Base-by-base conservation (phyloP, 208 protist genomes). In the Trypanosoma melophagium region DNA sequence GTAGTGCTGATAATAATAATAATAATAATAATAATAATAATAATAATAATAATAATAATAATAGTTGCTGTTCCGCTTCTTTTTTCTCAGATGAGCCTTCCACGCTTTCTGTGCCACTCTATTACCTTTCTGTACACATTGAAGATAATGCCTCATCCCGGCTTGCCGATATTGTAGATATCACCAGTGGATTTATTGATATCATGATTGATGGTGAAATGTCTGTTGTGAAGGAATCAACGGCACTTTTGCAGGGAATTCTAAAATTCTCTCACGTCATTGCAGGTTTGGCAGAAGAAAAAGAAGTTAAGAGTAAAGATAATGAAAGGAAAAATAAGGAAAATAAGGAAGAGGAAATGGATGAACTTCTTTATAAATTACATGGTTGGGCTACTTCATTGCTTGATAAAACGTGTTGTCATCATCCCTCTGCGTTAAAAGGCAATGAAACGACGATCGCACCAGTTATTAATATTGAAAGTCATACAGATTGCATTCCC, bases 31-130 rank as follows among this genome's bases (percentile, higher is more conserved):
- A 35, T 55, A 16, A 17, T 50, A n/a, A 42, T 17, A 24, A 58
- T 25, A 45, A 25, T 31, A 47, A n/a, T n/a, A 31, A 57, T 17
- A 1, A 17, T 42, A 41, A 0, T 42, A 19, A 41, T 51, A 35
- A 1, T 53, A 56, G 1, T 10, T 14, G 19, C 2, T 21, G 3
- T 55, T 24, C 22, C 12, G 2, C 53, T 1, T 55, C 22, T n/a
- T 66, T 59, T 16, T 60, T 64, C 24, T 21, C 16, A 28, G 61
- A 59, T 13, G 45, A 67, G 16, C 51, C 56, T 0, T 14, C 55
- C 7, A 71, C 50, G 19, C 56, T 87, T 31, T 52, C 56, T 14
- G 80, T 89, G 0, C 84, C 84, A 4, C 42, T 90, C 9, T 90
- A 90, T 63, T 75, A 81, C 47, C 41, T 82, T n/a, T 21, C 50